Evolutionary conservation across 2,329 filamentous ascomycete species (phyloP).

Genomic region (Nemania bipapillata): DNA sequence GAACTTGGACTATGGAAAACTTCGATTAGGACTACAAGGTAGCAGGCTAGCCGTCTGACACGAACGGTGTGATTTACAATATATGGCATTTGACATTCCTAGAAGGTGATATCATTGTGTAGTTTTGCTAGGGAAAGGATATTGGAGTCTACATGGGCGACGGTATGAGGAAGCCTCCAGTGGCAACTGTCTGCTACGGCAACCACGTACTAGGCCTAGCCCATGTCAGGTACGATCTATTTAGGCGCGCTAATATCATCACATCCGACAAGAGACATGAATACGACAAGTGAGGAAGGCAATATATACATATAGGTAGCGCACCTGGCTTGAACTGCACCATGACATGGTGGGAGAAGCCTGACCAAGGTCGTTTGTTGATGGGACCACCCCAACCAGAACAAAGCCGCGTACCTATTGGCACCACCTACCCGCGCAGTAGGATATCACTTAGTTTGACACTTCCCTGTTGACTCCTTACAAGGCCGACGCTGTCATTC

Average conservation of each 20-base stretch:
- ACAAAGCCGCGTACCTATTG: too few species aligned
- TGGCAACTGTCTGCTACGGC: background rate
- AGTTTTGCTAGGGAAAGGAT: slow-evolving; percentile 5
- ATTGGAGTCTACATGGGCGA: background rate
- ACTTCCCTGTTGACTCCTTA: too few species aligned
- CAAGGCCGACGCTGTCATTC: too few species aligned
- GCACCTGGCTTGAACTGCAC: too few species aligned
- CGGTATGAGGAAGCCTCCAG: background rate
- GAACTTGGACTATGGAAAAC: background rate
- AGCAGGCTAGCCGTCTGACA: background rate
- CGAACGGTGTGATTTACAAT: background rate
- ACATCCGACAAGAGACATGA: background rate
- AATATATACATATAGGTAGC: background rate
- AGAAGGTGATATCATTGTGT: slow-evolving; percentile 13
- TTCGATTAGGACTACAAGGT: background rate
- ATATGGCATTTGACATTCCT: background rate
- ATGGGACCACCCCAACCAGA: too few species aligned
- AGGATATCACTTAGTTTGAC: too few species aligned
- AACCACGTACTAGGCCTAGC: background rate
- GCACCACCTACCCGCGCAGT: too few species aligned
- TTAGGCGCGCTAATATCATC: background rate
- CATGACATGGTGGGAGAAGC: too few species aligned
- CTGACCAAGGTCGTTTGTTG: too few species aligned
- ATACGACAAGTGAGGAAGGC: background rate
- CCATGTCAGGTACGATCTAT: background rate